Percentiles rank a stretch among this genome's conserved stretches.
Evolutionary conservation across 2,329 filamentous ascomycete species (phyloP).

Genomic region (Aureobasidium uvarum): DNA sequence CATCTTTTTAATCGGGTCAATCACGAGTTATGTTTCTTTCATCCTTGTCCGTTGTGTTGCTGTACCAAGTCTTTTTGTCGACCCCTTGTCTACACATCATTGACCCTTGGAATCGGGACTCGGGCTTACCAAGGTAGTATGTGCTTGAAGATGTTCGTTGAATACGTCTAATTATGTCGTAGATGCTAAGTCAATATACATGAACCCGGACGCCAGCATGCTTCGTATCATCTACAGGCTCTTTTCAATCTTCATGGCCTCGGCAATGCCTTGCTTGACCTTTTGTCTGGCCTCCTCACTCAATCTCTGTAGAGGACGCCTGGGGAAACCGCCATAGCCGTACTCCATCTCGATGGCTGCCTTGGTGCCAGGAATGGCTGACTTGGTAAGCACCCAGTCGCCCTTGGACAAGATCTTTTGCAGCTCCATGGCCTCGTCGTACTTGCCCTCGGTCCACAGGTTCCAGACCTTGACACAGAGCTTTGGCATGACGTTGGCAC

Average conservation of each 20-base stretch:
- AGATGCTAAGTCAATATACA: constrained; percentile 12
- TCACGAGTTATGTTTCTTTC: constrained; percentile 18
- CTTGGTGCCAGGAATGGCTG: constrained; percentile 84
- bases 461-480: constrained; percentile 76
- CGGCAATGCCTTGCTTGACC: constrained; percentile 35
- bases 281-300: constrained; percentile 48
- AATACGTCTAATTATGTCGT: constrained; percentile 1
- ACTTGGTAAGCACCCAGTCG: constrained; percentile 81
- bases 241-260: constrained; percentile 36
- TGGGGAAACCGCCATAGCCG: constrained; percentile 75
- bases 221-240: constrained; percentile 30
- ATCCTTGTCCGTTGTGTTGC: not conserved
- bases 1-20: constrained; percentile 21
- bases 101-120: not conserved
- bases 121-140: not conserved
- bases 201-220: constrained; percentile 13
- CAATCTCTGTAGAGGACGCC: constrained; percentile 68
- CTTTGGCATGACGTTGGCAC: constrained; percentile 83
- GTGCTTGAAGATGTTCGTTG: not conserved
- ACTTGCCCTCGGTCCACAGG: constrained; percentile 69
- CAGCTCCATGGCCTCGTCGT: constrained; percentile 69
- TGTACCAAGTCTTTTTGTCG: not conserved
- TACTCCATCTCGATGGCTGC: constrained; percentile 75
- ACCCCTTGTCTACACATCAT: not conserved
- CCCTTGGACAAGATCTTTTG: constrained; percentile 75